phyloP scores from a whole-genome alignment of 306 rosid genomes.

The Trichosanthes cucumerina region DNA sequence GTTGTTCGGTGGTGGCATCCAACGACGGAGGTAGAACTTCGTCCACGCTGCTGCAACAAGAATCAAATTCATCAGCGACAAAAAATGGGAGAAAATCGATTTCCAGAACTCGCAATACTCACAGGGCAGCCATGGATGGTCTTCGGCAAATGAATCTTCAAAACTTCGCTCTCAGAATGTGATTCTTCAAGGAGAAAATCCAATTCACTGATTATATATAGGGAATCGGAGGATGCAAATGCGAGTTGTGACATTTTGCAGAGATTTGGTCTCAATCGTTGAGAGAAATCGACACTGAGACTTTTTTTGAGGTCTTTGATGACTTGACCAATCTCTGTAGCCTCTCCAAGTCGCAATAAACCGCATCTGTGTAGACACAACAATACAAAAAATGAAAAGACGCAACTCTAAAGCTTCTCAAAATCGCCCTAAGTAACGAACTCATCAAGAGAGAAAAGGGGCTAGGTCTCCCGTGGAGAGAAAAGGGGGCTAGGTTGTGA shows the following conservation, averaged over 20 bases:
- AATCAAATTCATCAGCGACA: neutral
- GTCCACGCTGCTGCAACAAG: conserved; percentile 11
- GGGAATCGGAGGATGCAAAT: neutral
- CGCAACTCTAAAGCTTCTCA: no score
- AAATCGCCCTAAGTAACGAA: no score
- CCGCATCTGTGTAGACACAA: no score
- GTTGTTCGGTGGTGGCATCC: conserved; percentile 48
- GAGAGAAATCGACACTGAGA: neutral
- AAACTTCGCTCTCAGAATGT: neutral
- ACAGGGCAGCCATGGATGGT: neutral
- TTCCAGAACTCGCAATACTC: neutral
- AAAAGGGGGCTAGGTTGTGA: no score
- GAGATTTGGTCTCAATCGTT: neutral
- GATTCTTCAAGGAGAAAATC: neutral
- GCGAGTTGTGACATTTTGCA: neutral
- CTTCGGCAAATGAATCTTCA: neutral
- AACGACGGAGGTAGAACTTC: conserved; percentile 35
- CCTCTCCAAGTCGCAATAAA: no score
- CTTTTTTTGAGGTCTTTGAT: no score
- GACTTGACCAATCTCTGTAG: no score
- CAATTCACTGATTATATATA: neutral
- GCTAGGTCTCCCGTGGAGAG: no score
- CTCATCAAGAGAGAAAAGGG: no score
- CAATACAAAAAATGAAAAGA: no score
- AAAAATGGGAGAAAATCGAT: neutral